Evolutionary conservation across 768 basidiomycete genomes (phyloP).

Genomic region (Dentipellis fragilis): DNA sequence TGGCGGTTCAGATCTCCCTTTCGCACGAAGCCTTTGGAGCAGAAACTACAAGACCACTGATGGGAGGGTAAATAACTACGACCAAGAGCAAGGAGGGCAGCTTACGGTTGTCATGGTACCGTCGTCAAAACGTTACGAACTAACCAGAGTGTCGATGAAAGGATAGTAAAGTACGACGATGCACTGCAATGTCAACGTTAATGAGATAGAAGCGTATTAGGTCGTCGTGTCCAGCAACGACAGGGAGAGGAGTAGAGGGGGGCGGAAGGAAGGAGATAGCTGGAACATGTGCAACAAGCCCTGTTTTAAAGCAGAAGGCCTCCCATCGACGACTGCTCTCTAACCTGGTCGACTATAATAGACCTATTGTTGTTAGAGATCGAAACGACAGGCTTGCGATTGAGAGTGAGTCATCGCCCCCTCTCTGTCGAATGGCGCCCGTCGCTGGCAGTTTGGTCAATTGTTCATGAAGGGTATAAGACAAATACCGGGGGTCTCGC

Average conservation of each 20-base stretch:
- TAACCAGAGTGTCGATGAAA: background rate
- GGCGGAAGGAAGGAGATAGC: background rate
- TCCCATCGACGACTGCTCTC: background rate
- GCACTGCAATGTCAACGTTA: background rate
- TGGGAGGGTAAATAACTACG: background rate
- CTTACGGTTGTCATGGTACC: slow-evolving; percentile 7
- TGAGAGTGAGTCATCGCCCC: too few relatives aligned
- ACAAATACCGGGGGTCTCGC: too few relatives aligned
- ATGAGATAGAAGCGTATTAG: background rate
- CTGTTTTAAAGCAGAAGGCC: background rate
- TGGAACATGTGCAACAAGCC: background rate
- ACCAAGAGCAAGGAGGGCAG: background rate
- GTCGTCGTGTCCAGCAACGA: background rate
- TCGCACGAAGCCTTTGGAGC: slow-evolving; percentile 41
- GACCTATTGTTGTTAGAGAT: too few relatives aligned
- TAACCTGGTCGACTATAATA: too few relatives aligned
- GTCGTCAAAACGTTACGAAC: slow-evolving; percentile 5
- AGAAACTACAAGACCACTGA: slow-evolving; percentile 16
- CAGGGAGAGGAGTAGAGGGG: background rate
- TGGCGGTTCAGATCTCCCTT: slow-evolving; percentile 58
- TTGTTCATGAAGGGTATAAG: too few relatives aligned
- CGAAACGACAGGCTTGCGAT: too few relatives aligned
- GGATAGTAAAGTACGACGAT: background rate
- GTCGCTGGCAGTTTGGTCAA: too few relatives aligned
- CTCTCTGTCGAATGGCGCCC: too few relatives aligned